Evolutionary conservation across 192 early-diverging fungal genomes (phyloP).

Genomic region (Rhizophagus clarus): DNA sequence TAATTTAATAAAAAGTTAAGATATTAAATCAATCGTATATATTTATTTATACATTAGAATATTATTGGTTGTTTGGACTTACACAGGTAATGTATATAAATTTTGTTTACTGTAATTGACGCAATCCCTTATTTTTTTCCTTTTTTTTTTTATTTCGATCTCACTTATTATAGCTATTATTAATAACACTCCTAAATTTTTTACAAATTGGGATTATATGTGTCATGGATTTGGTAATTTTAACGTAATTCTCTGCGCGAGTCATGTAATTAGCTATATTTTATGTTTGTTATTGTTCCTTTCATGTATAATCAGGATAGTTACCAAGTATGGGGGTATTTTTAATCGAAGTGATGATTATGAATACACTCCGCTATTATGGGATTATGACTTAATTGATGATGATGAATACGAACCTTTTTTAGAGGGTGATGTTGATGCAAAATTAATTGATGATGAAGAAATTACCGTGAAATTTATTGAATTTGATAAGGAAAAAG

Average conservation of each 20-base stretch:
- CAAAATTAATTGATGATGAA: too few relatives aligned
- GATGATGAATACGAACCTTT: too few relatives aligned
- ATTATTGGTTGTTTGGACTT: background rate
- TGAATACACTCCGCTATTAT: background rate
- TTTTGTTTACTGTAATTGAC: background rate
- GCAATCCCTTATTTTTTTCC: background rate
- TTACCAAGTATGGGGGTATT: background rate
- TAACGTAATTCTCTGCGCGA: too few relatives aligned
- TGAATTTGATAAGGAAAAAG: too few relatives aligned
- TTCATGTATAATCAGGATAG: background rate
- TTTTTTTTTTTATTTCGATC: background rate
- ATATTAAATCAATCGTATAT: too few relatives aligned
- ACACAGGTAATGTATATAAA: background rate
- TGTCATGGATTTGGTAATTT: too few relatives aligned
- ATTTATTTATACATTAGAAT: background rate
- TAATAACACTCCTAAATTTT: background rate
- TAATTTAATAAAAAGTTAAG: too few relatives aligned
- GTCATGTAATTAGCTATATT: background rate
- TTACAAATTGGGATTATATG: too few relatives aligned
- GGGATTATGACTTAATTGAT: too few relatives aligned
- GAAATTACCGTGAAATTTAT: too few relatives aligned
- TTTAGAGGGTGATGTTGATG: too few relatives aligned
- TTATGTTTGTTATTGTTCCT: background rate
- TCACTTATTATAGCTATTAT: background rate
- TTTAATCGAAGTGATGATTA: background rate